Evolutionary conservation across 2,329 filamentous ascomycete genomes (phyloP).

Genomic region (Parafenestella ontariensis): DNA sequence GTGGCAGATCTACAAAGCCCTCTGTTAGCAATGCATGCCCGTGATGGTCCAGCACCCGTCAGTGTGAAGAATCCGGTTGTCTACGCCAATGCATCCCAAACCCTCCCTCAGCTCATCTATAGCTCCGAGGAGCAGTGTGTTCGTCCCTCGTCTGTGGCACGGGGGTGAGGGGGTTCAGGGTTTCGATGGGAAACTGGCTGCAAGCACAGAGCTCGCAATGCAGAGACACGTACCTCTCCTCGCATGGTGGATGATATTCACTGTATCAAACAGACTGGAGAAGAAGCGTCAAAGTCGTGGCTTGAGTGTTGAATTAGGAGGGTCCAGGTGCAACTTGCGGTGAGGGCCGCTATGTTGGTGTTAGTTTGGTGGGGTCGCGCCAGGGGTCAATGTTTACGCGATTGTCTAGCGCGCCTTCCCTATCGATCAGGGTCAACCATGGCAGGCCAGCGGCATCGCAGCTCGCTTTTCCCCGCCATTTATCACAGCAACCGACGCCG

Average conservation of each 20-base stretch:
- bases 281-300: slow-evolving; percentile 24
- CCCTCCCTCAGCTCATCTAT: neutral
- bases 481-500: too few species aligned
- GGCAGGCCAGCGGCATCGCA: neutral
- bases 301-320: slow-evolving; percentile 22
- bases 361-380: slow-evolving; percentile 29
- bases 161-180: slow-evolving; percentile 8
- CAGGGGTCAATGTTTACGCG: slow-evolving; percentile 25
- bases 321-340: slow-evolving; percentile 21
- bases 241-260: slow-evolving; percentile 45
- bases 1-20: slow-evolving; percentile 63
- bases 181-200: slow-evolving; percentile 1
- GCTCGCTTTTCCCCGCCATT: neutral
- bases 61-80: neutral
- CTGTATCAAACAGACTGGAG: slow-evolving; percentile 47
- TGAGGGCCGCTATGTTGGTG: slow-evolving; percentile 21
- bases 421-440: slow-evolving; percentile 1
- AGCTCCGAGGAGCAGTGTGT: slow-evolving; percentile 2
- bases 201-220: slow-evolving; percentile 2
- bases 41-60: neutral
- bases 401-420: slow-evolving; percentile 18
- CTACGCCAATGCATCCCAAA: neutral
- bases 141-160: slow-evolving; percentile 13
- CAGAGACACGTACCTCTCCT: slow-evolving; percentile 47
- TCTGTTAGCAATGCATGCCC: slow-evolving; percentile 17